Conservation (phyloP, 805 yeast species). For the Candida sanyiensis region DNA sequence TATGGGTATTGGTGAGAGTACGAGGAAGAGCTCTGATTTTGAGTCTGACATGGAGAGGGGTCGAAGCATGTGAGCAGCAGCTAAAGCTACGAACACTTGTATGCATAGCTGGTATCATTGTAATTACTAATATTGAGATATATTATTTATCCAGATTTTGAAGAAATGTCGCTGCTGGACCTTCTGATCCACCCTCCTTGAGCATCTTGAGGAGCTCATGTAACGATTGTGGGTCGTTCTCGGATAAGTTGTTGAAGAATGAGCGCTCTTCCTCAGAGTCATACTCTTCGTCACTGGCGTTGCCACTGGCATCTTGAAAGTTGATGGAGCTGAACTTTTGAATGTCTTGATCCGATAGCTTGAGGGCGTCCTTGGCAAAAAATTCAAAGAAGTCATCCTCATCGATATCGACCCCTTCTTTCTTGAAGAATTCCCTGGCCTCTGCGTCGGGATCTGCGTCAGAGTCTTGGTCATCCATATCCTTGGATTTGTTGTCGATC, state of each 20-base stretch:
- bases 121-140: too few species aligned
- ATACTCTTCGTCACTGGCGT: conserved; percentile 12
- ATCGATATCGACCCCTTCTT: conserved; percentile 41
- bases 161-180: conserved; percentile 34
- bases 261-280: conserved; percentile 24
- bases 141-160: too few species aligned
- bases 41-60: conserved; percentile 21
- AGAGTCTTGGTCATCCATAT: neutral
- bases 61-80: conserved; percentile 6
- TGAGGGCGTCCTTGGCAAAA: conserved; percentile 49
- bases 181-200: conserved; percentile 24
- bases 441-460: conserved; percentile 8
- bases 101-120: too few species aligned
- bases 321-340: conserved; percentile 29
- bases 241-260: conserved; percentile 2
- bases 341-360: conserved; percentile 41
- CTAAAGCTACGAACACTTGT: neutral
- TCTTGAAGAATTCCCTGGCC: conserved; percentile 26
- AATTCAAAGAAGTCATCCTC: conserved; percentile 70
- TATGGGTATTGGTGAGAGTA: conserved; percentile 18
- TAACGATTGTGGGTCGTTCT: conserved; percentile 15
- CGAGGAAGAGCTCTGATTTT: conserved; percentile 23
- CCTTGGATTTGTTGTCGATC: conserved; percentile 12
- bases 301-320: too few species aligned
- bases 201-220: conserved; percentile 26